These are phyloP conservation scores for Lizonia empirigonia DNA, from an alignment of 2,329 filamentous ascomycete species.

Conservation along the genomic window DNA sequence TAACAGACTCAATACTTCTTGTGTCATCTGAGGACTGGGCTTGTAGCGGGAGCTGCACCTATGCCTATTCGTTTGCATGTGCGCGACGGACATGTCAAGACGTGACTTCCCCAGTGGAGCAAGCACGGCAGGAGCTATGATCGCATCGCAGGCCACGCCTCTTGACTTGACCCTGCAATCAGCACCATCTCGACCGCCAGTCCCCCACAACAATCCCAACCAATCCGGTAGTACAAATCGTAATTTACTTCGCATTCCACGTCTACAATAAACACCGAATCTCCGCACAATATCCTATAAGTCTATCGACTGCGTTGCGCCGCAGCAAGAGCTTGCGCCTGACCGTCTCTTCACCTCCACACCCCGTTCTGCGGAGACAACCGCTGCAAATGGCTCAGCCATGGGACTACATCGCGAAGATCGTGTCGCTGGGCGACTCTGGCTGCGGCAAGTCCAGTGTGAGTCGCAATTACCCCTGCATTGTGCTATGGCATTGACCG, in stretches of 20 bases:
- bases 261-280: neutral
- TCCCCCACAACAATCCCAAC: constrained; percentile 1
- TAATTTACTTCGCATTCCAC: neutral
- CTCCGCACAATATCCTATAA: neutral
- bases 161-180: constrained; percentile 17
- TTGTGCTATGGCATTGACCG: constrained; percentile 17
- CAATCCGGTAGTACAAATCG: neutral
- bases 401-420: constrained; percentile 99
- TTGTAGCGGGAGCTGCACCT: too few species aligned
- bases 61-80: neutral
- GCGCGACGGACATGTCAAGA: constrained; percentile 2
- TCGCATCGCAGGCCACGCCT: constrained; percentile 22
- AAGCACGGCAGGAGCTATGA: constrained; percentile 24
- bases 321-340: constrained; percentile 2
- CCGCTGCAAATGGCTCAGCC: constrained; percentile 60
- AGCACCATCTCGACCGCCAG: constrained; percentile 2
- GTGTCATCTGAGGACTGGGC: neutral
- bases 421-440: constrained; percentile 96
- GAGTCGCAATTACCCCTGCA: constrained; percentile 15
- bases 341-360: constrained; percentile 9
- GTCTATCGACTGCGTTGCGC: neutral
- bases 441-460: constrained; percentile 90
- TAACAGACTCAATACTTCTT: neutral
- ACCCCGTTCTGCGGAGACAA: constrained; percentile 14
- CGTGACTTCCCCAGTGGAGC: constrained; percentile 10